These are phyloP conservation scores for Tricholoma sp. DNA, from an alignment of 768 basidiomycete species.

Conservation along the genomic window DNA sequence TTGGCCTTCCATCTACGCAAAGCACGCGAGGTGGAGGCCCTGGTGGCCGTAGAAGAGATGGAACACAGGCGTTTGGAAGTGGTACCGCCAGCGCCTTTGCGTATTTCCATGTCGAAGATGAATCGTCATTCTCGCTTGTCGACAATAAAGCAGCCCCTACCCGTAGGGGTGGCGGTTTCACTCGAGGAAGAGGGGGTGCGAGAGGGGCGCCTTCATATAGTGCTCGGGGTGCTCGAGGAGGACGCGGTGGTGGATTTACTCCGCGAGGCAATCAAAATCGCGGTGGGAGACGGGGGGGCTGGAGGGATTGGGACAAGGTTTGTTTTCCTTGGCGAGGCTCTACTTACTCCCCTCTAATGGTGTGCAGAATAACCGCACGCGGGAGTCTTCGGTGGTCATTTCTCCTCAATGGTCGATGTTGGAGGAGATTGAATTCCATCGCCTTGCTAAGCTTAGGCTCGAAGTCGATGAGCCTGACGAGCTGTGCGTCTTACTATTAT, in stretches of 20 bases:
- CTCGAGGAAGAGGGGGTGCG: slow-evolving; percentile 49
- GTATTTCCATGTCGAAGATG: slow-evolving; percentile 98
- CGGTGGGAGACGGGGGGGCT: slow-evolving; percentile 68
- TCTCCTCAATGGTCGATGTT: slow-evolving; percentile 90
- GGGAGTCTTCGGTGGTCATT: slow-evolving; percentile 93
- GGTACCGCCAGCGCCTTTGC: slow-evolving; percentile 89
- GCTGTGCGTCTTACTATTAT: slow-evolving; percentile 48
- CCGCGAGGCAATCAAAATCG: slow-evolving; percentile 39
- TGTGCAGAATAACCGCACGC: slow-evolving; percentile 66
- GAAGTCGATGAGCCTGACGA: slow-evolving; percentile 91
- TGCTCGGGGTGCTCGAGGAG: slow-evolving; percentile 43
- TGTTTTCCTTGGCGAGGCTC: slow-evolving; percentile 7
- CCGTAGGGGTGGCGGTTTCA: slow-evolving; percentile 64
- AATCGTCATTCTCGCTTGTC: slow-evolving; percentile 93
- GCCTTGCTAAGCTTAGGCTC: slow-evolving; percentile 86
- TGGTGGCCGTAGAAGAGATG: slow-evolving; percentile 64
- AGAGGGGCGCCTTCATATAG: slow-evolving; percentile 42
- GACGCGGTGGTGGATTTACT: slow-evolving; percentile 37
- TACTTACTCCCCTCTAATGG: slow-evolving; percentile 1
- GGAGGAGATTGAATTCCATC: slow-evolving; percentile 96
- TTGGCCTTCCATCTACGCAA: slow-evolving; percentile 43
- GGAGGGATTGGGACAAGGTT: slow-evolving; percentile 96
- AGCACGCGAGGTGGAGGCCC: slow-evolving; percentile 44
- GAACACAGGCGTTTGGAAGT: slow-evolving; percentile 84
- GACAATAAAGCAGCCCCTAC: slow-evolving; percentile 76